These are phyloP conservation scores for Pseudopyrenochaeta lycopersici DNA, from an alignment of 2,329 filamentous ascomycete genomes.

Conservation along the genomic window DNA sequence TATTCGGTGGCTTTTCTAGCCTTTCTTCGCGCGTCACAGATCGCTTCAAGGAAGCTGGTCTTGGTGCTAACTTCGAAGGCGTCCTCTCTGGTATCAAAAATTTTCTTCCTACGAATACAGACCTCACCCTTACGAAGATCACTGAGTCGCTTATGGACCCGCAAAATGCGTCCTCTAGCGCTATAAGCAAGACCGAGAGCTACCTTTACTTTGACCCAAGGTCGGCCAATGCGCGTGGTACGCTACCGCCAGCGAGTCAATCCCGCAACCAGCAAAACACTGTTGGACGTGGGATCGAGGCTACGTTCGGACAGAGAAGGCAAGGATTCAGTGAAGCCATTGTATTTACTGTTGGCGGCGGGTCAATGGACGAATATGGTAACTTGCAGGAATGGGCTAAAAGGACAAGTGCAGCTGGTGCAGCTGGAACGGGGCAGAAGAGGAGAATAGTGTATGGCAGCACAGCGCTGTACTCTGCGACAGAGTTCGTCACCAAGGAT, in stretches of 20 bases:
- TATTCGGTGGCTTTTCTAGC: constrained; percentile 92
- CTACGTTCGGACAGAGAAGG: constrained; percentile 88
- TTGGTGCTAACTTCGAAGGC: constrained; percentile 88
- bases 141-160: constrained; percentile 99
- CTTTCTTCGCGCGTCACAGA: constrained; percentile 93
- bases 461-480: constrained; percentile 75
- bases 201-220: constrained; percentile 98
- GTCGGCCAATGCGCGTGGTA: constrained; percentile 90
- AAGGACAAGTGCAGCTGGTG: constrained; percentile 70
- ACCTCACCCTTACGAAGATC: constrained; percentile 96
- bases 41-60: constrained; percentile 89
- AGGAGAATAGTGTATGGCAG: constrained; percentile 93
- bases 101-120: constrained; percentile 94
- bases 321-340: constrained; percentile 91
- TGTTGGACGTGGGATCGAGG: constrained; percentile 70
- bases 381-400: constrained; percentile 96
- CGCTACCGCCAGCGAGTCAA: constrained; percentile 81
- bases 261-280: constrained; percentile 50
- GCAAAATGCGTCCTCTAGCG: constrained; percentile 84
- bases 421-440: constrained; percentile 64
- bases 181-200: constrained; percentile 94
- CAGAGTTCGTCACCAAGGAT: constrained; percentile 67
- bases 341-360: constrained; percentile 91
- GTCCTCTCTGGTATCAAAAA: constrained; percentile 97
- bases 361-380: constrained; percentile 98